phyloP scores from a whole-genome alignment of 768 basidiomycete genomes.

The Panaeolus cyanescens region DNA sequence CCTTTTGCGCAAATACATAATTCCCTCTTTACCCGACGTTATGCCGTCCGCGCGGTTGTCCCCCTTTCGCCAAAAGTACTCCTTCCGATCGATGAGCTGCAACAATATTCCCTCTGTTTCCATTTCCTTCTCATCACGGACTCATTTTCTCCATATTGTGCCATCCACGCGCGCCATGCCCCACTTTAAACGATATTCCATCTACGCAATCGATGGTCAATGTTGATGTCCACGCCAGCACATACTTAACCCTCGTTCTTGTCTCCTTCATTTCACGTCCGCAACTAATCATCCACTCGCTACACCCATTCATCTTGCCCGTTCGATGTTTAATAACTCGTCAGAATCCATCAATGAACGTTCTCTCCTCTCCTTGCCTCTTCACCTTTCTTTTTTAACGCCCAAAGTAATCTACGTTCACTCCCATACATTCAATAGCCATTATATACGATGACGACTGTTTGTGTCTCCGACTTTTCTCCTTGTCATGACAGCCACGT shows the following conservation, averaged over 20 bases:
- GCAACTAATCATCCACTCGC: neutral
- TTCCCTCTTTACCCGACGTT: slow-evolving; percentile 2
- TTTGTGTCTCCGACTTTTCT: slow-evolving; percentile 12
- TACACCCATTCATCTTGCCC: neutral
- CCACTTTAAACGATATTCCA: no score
- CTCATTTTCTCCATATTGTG: neutral
- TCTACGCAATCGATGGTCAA: no score
- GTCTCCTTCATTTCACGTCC: neutral
- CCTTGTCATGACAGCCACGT: slow-evolving; percentile 12
- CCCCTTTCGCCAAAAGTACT: neutral
- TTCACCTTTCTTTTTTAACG: neutral
- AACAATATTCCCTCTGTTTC: neutral
- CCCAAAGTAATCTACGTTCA: neutral
- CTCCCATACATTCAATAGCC: neutral
- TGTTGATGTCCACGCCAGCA: neutral
- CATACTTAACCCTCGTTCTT: neutral
- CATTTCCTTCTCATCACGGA: neutral
- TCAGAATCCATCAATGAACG: neutral
- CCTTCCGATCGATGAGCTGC: neutral
- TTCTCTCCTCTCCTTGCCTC: neutral
- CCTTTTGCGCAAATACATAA: slow-evolving; percentile 1
- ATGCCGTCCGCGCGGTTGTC: neutral
- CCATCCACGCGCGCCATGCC: neutral
- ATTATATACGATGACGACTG: neutral
- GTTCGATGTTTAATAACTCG: neutral